Evolutionary conservation across 192 early-diverging fungal species (phyloP).

Genomic region (Dissophora ornata): DNA sequence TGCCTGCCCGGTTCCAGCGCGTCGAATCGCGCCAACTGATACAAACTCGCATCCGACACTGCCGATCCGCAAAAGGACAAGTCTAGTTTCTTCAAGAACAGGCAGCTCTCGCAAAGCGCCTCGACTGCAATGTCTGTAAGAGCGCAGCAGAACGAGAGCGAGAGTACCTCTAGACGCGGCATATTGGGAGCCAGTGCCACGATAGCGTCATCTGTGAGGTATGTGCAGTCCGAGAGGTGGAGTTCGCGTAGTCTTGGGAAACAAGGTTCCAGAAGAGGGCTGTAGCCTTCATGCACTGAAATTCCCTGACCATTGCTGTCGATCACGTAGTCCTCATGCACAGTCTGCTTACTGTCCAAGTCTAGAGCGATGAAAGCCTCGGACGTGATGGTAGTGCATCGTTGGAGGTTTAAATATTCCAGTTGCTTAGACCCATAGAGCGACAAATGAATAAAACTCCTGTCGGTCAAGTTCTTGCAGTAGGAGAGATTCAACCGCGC

Average conservation of each 20-base stretch:
- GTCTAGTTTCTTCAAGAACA: slow-evolving; percentile 66
- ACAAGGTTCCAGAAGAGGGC: slow-evolving; percentile 12
- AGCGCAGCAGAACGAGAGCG: slow-evolving; percentile 82
- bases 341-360: slow-evolving; percentile 1
- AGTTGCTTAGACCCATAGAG: slow-evolving; percentile 62
- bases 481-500: slow-evolving; percentile 68
- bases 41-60: slow-evolving; percentile 71
- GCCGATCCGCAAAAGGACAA: slow-evolving; percentile 78
- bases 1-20: slow-evolving; percentile 34
- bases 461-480: slow-evolving; percentile 81
- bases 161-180: slow-evolving; percentile 64
- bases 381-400: slow-evolving; percentile 81
- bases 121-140: slow-evolving; percentile 69
- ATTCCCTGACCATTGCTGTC: slow-evolving; percentile 28
- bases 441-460: slow-evolving; percentile 61
- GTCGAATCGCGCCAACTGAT: slow-evolving; percentile 54
- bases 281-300: slow-evolving; percentile 8
- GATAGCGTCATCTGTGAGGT: slow-evolving; percentile 76
- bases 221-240: slow-evolving; percentile 79
- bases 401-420: slow-evolving; percentile 73
- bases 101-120: slow-evolving; percentile 54
- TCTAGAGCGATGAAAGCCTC: slow-evolving; percentile 63
- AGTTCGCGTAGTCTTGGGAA: slow-evolving; percentile 64
- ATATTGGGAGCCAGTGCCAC: slow-evolving; percentile 62
- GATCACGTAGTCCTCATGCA: slow-evolving; percentile 5